Conservation (phyloP, 2,329 filamentous ascomycete species). For the Phymatotrichopsis omnivora region DNA sequence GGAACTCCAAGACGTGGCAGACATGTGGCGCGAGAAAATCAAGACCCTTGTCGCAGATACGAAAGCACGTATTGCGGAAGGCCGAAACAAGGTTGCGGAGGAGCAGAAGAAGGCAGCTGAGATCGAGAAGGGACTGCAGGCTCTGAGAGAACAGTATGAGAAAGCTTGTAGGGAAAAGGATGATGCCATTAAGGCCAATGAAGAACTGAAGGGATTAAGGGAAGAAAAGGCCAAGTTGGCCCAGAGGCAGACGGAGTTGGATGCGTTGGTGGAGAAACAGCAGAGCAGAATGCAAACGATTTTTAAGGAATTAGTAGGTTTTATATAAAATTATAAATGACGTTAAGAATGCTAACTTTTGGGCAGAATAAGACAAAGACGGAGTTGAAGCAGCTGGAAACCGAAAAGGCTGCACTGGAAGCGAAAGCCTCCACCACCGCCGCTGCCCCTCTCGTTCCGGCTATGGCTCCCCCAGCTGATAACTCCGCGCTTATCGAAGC, state of each 20-base stretch:
- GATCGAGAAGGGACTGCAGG: conserved; percentile 13
- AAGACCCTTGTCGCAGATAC: conserved; percentile 30
- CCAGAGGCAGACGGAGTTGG: conserved; percentile 6
- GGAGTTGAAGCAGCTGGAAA: conserved; percentile 7
- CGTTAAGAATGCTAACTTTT: too few relatives aligned
- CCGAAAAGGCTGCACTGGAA: conserved; percentile 15
- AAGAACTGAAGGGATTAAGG: conserved; percentile 36
- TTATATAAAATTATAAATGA: not conserved
- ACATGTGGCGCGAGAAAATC: conserved; percentile 27
- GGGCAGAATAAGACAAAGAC: conserved; percentile 1
- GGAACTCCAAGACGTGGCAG: conserved; percentile 24
- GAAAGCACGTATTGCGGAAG: conserved; percentile 23
- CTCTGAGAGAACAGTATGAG: not conserved
- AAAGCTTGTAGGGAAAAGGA: not conserved
- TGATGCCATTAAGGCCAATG: conserved; percentile 2
- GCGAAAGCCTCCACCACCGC: not conserved
- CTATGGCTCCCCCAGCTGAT: conserved; percentile 1
- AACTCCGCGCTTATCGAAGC: conserved; percentile 21
- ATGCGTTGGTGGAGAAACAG: too few relatives aligned
- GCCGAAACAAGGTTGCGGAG: conserved; percentile 7
- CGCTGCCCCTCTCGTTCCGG: conserved; percentile 9
- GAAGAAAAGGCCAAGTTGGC: conserved; percentile 43
- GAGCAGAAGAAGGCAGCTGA: conserved; percentile 10
- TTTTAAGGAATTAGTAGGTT: conserved; percentile 23
- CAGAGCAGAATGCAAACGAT: conserved; percentile 19